These are phyloP conservation scores for Pestalotiopsis sp. DNA, from an alignment of 2,329 filamentous ascomycete genomes.

Conservation along the genomic window DNA sequence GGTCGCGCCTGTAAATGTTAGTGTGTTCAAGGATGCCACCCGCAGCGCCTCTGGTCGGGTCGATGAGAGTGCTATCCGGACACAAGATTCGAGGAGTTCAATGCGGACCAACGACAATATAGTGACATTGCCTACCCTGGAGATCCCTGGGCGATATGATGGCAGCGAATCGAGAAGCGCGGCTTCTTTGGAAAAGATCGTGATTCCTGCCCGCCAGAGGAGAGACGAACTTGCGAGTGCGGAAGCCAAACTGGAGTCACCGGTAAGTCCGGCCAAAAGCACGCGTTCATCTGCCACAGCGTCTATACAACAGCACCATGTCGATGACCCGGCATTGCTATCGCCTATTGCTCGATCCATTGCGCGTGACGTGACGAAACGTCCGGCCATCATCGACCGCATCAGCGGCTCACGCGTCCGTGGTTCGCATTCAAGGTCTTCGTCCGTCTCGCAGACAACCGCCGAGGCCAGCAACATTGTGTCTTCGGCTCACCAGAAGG, in stretches of 20 bases:
- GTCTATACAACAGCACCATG: conserved; percentile 29
- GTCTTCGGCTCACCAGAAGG: conserved; percentile 60
- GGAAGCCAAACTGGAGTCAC: conserved; percentile 47
- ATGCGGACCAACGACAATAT: conserved; percentile 44
- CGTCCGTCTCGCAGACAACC: conserved; percentile 59
- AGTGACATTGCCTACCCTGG: conserved; percentile 35
- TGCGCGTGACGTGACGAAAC: conserved; percentile 40
- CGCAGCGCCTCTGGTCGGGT: conserved; percentile 41
- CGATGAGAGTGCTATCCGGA: conserved; percentile 46
- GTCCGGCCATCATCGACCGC: conserved; percentile 57
- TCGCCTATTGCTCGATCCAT: conserved; percentile 28
- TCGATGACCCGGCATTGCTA: conserved; percentile 33
- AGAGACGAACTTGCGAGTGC: conserved; percentile 48
- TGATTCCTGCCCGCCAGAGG: conserved; percentile 30
- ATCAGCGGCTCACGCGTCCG: conserved; percentile 51
- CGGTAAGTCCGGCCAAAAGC: conserved; percentile 45
- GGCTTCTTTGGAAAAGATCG: conserved; percentile 30
- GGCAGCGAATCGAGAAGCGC: conserved; percentile 27
- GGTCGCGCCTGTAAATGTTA: conserved; percentile 52
- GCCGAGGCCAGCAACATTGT: conserved; percentile 60
- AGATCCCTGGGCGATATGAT: conserved; percentile 42
- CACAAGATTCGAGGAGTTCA: conserved; percentile 37
- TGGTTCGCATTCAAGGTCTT: conserved; percentile 55
- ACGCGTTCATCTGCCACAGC: conserved; percentile 25
- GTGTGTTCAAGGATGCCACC: conserved; percentile 48